Evolutionary conservation across 2,329 filamentous ascomycete genomes (phyloP).

Genomic region (Cordyceps farinosa): DNA sequence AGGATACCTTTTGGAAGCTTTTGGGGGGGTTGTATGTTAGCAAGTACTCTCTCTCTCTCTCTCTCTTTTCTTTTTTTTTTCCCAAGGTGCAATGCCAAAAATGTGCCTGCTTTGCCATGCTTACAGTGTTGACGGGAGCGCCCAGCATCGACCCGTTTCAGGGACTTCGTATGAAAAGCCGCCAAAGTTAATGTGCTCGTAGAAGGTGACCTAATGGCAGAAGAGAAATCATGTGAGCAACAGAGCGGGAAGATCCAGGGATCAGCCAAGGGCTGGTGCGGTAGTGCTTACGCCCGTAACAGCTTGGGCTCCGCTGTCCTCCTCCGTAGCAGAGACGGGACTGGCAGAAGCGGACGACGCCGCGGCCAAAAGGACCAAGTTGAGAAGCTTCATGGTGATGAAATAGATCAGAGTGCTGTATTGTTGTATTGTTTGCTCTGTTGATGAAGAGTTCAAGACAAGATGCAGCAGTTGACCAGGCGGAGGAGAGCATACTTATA

Average conservation of each 20-base stretch:
- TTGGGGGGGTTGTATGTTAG: no score
- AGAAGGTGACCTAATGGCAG: neutral
- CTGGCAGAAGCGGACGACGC: neutral
- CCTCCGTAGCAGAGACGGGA: neutral
- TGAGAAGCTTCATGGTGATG: conserved; percentile 1
- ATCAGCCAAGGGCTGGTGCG: neutral
- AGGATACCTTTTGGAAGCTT: neutral
- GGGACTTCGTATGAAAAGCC: neutral
- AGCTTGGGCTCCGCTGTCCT: neutral
- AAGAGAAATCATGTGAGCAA: neutral
- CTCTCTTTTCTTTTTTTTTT: no score
- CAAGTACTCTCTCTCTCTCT: no score
- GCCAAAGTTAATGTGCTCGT: neutral
- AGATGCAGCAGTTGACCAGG: no score
- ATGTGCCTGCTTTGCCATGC: neutral
- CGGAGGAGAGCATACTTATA: no score
- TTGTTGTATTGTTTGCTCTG: no score
- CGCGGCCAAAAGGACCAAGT: neutral
- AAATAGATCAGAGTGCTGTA: no score
- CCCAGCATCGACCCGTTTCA: neutral
- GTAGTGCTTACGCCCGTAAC: neutral
- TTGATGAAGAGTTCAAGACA: no score
- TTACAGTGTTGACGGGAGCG: neutral
- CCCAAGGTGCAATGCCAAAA: no score
- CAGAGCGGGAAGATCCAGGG: neutral